A percentile compares a stretch with the other conserved stretches of the same genome.
Evolutionary conservation across 257 asterid genomes (phyloP).

Genomic region (Penstemon eatonii): DNA sequence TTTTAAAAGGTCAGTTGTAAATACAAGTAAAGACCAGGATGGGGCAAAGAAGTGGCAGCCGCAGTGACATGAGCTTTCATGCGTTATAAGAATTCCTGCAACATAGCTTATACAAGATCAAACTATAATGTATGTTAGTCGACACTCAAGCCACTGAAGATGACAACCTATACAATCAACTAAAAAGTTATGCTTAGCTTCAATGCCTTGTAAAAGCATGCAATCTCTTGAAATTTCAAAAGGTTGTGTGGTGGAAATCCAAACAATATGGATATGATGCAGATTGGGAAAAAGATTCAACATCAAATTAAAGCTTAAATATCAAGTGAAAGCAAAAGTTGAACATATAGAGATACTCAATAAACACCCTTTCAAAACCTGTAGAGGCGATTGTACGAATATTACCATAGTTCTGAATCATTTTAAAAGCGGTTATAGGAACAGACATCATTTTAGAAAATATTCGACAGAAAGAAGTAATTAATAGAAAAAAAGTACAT

Average conservation of each 20-base stretch:
- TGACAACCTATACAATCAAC: constrained; percentile 13
- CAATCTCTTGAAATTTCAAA: constrained; percentile 1
- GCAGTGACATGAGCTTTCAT: constrained; percentile 37
- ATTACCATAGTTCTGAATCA: constrained; percentile 39
- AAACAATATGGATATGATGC: constrained; percentile 14
- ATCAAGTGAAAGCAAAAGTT: constrained; percentile 23
- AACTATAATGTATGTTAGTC: constrained; percentile 39
- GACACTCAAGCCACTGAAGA: constrained; percentile 16
- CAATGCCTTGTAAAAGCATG: constrained; percentile 2
- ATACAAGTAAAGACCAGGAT: constrained; percentile 5
- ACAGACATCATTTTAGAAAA: constrained; percentile 59
- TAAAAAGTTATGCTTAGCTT: constrained; percentile 9
- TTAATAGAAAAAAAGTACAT: constrained; percentile 46
- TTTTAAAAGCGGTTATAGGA: constrained; percentile 41
- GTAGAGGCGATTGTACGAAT: constrained; percentile 29
- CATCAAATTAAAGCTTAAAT: constrained; percentile 22
- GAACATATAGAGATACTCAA: constrained; percentile 26
- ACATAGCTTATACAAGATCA: constrained; percentile 35
- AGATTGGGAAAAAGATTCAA: constrained; percentile 7
- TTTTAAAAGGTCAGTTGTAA: background rate
- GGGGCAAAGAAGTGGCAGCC: constrained; percentile 29
- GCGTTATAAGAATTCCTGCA: constrained; percentile 48
- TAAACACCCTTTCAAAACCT: constrained; percentile 34
- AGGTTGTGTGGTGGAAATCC: background rate
- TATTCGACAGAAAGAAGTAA: constrained; percentile 38